Base-by-base conservation (phyloP, 768 basidiomycete genomes). In the Lentinus brumalis region DNA sequence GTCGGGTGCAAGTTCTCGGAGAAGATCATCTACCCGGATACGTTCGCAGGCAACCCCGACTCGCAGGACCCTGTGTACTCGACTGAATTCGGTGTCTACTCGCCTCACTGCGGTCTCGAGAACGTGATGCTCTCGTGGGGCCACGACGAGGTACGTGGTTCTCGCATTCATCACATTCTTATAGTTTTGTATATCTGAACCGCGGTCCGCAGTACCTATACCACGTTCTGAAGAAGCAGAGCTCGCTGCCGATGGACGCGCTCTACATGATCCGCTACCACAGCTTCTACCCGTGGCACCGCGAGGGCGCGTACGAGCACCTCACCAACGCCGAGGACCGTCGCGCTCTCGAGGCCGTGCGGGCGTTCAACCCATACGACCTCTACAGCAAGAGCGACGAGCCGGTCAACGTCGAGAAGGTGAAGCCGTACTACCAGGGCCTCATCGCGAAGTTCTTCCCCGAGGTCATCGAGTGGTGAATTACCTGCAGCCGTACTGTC, bases 261-360 rank as follows among this genome's bases (percentile, higher is more conserved):
- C 79, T 96, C 31, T 87, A 89, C 8, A 96, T 96, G 94, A 93
- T 96, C 70, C 86, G 94, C 35, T 96, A 92, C 72, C 94, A 96
- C 77, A 92, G 89, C 68, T 96, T 96, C 81, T 96, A 96, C 76
- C 94, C 94, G 75, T 95, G 92, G 94, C 94, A 96, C 74, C 83
- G 94, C 45, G 94, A 95, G 70, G 82, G 82, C 56, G 94, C 94
- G 0, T 96, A 96, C 77, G 71, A 73, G 21, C 88, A 95, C 70
- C 83, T 96, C 50, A 87, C 84, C 63, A 87, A 87, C 71, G 88
- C 88, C 16, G 85, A 86, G 56, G 91, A 93, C 72, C 65, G 74
- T 59, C 76, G 76, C 55, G 79, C 84, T 18, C 83, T 93, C 35
- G 83, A 80, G 42, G 93, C 92, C 15, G 92, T 93, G 31, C 82